Evolutionary conservation across 768 basidiomycete species (phyloP), one percentile per base, ranked within the genome.

Genomic region (Bullera alba): DNA sequence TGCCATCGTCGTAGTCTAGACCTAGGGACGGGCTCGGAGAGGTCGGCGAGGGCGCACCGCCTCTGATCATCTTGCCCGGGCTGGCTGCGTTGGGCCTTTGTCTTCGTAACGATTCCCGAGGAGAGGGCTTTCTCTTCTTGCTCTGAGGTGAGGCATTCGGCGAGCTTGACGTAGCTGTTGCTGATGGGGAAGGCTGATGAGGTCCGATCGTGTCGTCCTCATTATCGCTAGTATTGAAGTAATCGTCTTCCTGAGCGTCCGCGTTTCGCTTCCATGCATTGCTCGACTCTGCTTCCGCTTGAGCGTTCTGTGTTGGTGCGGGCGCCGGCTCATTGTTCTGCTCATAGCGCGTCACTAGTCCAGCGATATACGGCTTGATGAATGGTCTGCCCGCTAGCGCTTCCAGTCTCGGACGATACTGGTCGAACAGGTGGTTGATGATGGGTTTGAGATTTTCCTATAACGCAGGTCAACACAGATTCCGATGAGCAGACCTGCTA

Each of bases 151-250:
- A 23, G 47, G 29, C 25, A 22, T 21, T 19, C 15, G n/a, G 16
- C 25, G 38, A 53, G 5, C 30, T 42, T n/a, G n/a, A n/a, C n/a
- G n/a, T n/a, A n/a, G 32, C 39, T 17, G 25, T 48, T 27, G 23
- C 48, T n/a, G n/a, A n/a, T n/a, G n/a, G n/a, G 27, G 30, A n/a
- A 16, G 57, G 59, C 12, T 48, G 55, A 34, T 55, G 51, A 19
- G 60, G 62, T 17, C 58, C 57, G 21, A 51, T 57, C n/a, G n/a
- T n/a, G 32, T 58, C 50, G 76, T 58, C 70, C 34, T 90, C 90
- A 36, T 89, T 86, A 55, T 90, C 88, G 34, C 87, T 86, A 25
- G 76, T 79, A 61, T 92, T 89, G 79, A 95, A 96, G 75, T 95
- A 97, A 52, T 84, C 81, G 70, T 97, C 92, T 70, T 97, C 92